Evolutionary conservation across 495 filamentous ascomycete genomes (phyloP), one percentile per base, ranked within the genome.

Genomic region (Lasiosphaeriaceae sp.): DNA sequence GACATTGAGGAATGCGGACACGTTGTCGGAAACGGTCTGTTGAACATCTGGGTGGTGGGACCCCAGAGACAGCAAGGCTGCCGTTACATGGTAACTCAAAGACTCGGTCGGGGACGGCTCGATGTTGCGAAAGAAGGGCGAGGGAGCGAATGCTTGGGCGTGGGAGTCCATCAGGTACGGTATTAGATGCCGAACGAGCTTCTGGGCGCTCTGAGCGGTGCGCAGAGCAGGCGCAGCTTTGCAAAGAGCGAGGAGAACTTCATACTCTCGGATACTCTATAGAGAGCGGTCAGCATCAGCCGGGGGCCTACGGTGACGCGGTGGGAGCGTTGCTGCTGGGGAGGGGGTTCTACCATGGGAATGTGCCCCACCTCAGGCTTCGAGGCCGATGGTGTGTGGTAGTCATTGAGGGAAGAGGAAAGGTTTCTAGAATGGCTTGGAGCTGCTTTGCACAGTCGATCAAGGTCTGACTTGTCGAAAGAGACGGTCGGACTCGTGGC

Each of bases 41-140:
- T 85, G 85, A 17, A 97, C 73, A 2, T 76, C 76, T 34, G 79
- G 74, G 67, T 90, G 87, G 49, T 83, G 83, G 19, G 83, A 74
- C 0, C 90, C 92, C 35, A 97, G 68, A 1, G 84, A 83, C 35
- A 97, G 79, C n/a, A 96, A 70, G 7, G 91, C 92, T 0, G 78
- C 80, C 1, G 90, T 86, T 46, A 97, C 78, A 57, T 87, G 83
- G 56, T 81, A 85, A n/a, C 89, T 87, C 26, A 97, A 79, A 1
- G 83, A 78, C 73, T 97, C 94, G 83, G 90, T 94, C 14, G 94
- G 95, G 2, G 93, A 96, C 11, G 91, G 90, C 60, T 89, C 84
- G 59, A 96, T 83, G 57, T 81, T 85, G 37, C 84, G 86, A 55
- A 97, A 85, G 68, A 89, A 89, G 0, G 93, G 90, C 44, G 92